Evolutionary conservation across 2,329 filamentous ascomycete genomes (phyloP), one percentile per base, ranked within the genome.

Genomic region (Epicoccum sorghinum): DNA sequence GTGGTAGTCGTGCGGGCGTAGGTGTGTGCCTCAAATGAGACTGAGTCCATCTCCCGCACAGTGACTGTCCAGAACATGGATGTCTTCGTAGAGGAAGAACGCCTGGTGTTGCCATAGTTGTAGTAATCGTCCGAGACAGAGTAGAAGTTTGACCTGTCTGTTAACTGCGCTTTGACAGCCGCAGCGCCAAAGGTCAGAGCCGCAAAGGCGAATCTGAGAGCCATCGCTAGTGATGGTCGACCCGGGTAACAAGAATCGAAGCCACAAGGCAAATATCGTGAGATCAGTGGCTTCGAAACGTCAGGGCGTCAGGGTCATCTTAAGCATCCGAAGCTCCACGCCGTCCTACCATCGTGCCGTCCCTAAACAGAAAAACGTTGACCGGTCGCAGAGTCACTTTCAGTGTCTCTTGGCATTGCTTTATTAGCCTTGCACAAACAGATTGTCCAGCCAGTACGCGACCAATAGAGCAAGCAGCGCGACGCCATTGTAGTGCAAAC

Each of bases 21-120:
- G n/a, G 65, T 68, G 27, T 66, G 67, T 6, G 45, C 32, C 18
- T 40, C 54, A 9, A 54, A 48, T 10, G 61, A 57, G n/a, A 58
- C 52, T 7, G 39, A 55, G 5, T 65, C 62, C 24, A 58, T 52
- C n/a, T 57, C 60, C 13, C 63, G 61, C 3, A 58, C 39, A 5
- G 68, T 69, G 22, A 57, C 58, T 2, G 67, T 71, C 67, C 67
- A 71, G 51, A 61, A 71, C 22, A 54, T 52, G 29, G 65, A 62
- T 24, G 52, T 37, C 14, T 36, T 55, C 1, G 45, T 9, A 13
- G 50, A 47, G 2, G 46, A 22, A 30, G 23, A 8, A 61, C 59
- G 13, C 41, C 29, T 45, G 3, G 46, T 55, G 6, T 37, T 14
- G 7, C 40, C 47, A 45, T 48, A 55, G 29, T 55, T 14, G 13